These are phyloP conservation scores for slime mould (Dictyostelium discoideum) DNA, from an alignment of 78 protist genomes.

Conservation along the genomic window DNA sequence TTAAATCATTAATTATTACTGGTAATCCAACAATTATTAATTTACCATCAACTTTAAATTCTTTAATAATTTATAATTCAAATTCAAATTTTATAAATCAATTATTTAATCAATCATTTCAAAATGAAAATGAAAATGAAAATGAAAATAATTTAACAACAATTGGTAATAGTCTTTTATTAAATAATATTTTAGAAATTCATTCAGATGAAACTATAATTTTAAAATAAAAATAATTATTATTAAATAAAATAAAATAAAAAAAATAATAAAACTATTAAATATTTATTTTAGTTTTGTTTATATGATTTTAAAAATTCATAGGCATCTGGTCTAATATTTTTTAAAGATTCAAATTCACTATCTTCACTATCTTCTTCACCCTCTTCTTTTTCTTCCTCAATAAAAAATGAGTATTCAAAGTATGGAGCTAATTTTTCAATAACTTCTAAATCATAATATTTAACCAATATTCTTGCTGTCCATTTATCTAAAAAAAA, in stretches of 20 bases:
- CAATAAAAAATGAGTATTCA: not conserved
- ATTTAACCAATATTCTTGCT: not conserved
- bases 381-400: not conserved
- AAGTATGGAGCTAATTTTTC: not conserved
- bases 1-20: not conserved
- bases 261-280: no score
- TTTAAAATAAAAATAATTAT: not conserved
- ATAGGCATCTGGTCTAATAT: not conserved
- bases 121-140: not conserved
- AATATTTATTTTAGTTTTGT: no score
- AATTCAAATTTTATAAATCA: not conserved
- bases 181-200: not conserved
- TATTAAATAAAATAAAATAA: no score
- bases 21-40: not conserved
- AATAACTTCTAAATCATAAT: not conserved
- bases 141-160: not conserved
- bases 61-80: not conserved
- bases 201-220: not conserved
- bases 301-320: no score
- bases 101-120: not conserved
- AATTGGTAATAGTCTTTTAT: not conserved
- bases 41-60: not conserved
- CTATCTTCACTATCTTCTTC: not conserved
- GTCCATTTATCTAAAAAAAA: not conserved
- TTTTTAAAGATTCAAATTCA: no score